Evolutionary conservation across 495 filamentous ascomycete genomes (phyloP).

Genomic region (Talaromyces stipitatus): DNA sequence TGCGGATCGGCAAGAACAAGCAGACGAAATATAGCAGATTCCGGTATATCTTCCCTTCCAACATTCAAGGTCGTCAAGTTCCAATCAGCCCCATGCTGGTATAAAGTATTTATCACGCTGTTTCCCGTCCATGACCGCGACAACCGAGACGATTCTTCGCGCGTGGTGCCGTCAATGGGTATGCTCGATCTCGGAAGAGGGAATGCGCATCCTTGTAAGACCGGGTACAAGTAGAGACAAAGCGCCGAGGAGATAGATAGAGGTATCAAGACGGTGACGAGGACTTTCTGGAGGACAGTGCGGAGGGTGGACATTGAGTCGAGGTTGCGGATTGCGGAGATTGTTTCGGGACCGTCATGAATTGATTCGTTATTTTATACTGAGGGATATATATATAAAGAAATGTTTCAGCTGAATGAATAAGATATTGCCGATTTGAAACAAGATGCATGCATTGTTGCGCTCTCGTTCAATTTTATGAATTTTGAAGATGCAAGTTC

Average conservation of each 20-base stretch:
- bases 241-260: conserved; percentile 58
- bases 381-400: not conserved
- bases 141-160: not conserved
- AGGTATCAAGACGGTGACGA: conserved; percentile 56
- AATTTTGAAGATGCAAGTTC: not conserved
- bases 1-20: conserved; percentile 91
- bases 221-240: conserved; percentile 85
- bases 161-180: conserved; percentile 12
- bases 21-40: conserved; percentile 64
- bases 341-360: not conserved
- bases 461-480: not conserved
- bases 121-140: conserved; percentile 11
- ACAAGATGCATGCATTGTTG: not conserved
- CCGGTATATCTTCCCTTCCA: conserved; percentile 13
- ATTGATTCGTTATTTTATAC: not conserved
- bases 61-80: not conserved
- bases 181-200: no score
- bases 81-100: conserved; percentile 34
- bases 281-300: conserved; percentile 50
- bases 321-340: not conserved
- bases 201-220: conserved; percentile 77
- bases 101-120: conserved; percentile 39
- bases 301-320: conserved; percentile 47
- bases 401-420: not conserved
- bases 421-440: not conserved